Conservation (phyloP, 2,329 filamentous ascomycete genomes). For the Aspergillus aculeatus region DNA sequence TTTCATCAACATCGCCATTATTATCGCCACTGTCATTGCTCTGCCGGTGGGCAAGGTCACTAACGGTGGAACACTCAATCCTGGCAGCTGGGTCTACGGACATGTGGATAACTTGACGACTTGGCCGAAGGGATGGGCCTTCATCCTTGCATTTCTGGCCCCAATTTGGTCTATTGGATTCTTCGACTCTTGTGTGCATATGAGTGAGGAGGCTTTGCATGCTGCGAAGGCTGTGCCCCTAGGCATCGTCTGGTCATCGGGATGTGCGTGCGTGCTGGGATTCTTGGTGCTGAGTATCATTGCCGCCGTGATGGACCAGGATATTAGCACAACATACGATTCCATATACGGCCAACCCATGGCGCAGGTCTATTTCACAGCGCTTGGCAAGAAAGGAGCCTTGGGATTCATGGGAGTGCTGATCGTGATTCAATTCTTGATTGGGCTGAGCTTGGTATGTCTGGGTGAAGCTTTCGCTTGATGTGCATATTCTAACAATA, state of each 20-base stretch:
- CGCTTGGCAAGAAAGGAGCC: slow-evolving; percentile 59
- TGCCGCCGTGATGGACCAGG: slow-evolving; percentile 56
- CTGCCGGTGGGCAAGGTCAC: slow-evolving; percentile 52
- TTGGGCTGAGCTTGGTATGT: slow-evolving; percentile 55
- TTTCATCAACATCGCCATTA: slow-evolving; percentile 56
- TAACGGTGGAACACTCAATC: slow-evolving; percentile 31
- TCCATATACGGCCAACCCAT: slow-evolving; percentile 60
- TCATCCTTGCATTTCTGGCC: slow-evolving; percentile 60
- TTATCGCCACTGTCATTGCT: slow-evolving; percentile 56
- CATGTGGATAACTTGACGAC: slow-evolving; percentile 58
- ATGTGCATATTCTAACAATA: neutral
- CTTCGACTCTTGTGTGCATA: slow-evolving; percentile 60
- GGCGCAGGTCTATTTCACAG: slow-evolving; percentile 59
- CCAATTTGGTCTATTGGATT: slow-evolving; percentile 60
- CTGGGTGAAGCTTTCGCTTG: neutral
- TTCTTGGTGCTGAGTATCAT: slow-evolving; percentile 59
- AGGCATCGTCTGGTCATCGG: slow-evolving; percentile 59
- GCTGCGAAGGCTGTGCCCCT: slow-evolving; percentile 59
- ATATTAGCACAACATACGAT: slow-evolving; percentile 50
- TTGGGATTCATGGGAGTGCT: slow-evolving; percentile 59
- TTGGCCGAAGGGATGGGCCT: slow-evolving; percentile 59
- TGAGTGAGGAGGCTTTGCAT: slow-evolving; percentile 62
- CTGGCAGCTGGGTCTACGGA: slow-evolving; percentile 54
- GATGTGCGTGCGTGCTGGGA: slow-evolving; percentile 52
- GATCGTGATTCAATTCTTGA: slow-evolving; percentile 62